Conservation (phyloP, 257 asterid genomes). For the Scutellaria minor region DNA sequence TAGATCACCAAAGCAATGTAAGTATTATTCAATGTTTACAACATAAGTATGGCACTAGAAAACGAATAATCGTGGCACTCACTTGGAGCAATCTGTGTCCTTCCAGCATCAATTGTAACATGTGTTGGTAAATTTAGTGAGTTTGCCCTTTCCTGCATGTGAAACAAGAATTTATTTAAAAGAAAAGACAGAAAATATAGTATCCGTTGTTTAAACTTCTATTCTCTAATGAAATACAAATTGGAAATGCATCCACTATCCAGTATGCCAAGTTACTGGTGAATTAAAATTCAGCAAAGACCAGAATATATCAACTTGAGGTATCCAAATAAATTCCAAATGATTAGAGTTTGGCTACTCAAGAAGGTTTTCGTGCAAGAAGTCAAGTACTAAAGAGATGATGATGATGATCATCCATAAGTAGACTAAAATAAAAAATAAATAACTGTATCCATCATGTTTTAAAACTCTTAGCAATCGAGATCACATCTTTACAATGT, state of each 20-base stretch:
- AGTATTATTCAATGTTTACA: background rate
- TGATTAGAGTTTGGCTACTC: conserved; percentile 4
- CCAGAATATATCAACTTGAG: conserved; percentile 6
- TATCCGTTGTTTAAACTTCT: conserved; percentile 16
- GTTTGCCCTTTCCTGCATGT: conserved; percentile 78
- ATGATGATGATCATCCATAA: conserved; percentile 11
- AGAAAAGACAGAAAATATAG: background rate
- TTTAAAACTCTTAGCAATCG: conserved; percentile 15
- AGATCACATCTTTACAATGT: conserved; percentile 20
- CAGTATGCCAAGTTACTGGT: background rate
- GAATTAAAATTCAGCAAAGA: conserved; percentile 14
- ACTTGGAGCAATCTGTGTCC: conserved; percentile 99
- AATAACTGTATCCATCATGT: background rate
- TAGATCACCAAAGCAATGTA: background rate
- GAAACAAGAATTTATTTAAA: conserved; percentile 18
- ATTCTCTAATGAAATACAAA: conserved; percentile 1
- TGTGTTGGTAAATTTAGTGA: conserved; percentile 80
- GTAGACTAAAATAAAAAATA: background rate
- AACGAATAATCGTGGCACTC: conserved; percentile 41
- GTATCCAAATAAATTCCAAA: conserved; percentile 20
- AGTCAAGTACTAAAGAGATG: conserved; percentile 4
- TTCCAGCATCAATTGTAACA: conserved; percentile 89
- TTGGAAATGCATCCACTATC: background rate
- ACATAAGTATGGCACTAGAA: background rate
- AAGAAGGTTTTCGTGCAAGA: background rate